Conservation (phyloP, 1,284 basidiomycete species). For the Ceratobasidium sp. region DNA sequence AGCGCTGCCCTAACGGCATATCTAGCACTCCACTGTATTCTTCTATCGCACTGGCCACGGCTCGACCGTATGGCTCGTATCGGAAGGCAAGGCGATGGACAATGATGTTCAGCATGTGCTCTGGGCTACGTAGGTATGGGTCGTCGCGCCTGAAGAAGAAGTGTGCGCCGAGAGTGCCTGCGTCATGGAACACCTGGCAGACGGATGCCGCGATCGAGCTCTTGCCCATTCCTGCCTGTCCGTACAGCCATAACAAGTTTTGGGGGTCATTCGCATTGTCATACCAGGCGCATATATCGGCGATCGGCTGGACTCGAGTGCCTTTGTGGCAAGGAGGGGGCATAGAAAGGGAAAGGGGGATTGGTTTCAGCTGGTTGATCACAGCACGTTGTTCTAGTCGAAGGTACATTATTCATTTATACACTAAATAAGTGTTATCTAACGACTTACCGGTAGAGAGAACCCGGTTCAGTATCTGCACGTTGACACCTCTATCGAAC, state of each 20-base stretch:
- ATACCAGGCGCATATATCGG: constrained; percentile 44
- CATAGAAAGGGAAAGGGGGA: background rate
- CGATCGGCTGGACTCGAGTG: constrained; percentile 44
- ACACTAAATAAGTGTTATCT: too few species aligned
- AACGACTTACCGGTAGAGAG: too few species aligned
- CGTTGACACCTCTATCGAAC: background rate
- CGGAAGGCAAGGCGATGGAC: constrained; percentile 26
- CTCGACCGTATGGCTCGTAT: background rate
- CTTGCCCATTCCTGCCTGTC: constrained; percentile 49
- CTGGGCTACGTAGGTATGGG: constrained; percentile 9
- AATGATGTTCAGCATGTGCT: constrained; percentile 21
- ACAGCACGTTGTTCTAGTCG: background rate
- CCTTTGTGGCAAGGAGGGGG: constrained; percentile 9
- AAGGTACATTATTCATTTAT: too few species aligned
- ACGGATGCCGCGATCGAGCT: constrained; percentile 49
- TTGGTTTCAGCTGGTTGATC: background rate
- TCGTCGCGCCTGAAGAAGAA: constrained; percentile 51
- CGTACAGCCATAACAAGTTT: constrained; percentile 48
- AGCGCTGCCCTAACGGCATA: background rate
- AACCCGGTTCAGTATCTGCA: background rate
- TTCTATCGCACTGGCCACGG: background rate
- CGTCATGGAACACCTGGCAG: constrained; percentile 35
- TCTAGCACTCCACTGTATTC: background rate
- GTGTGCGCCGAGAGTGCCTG: constrained; percentile 49
- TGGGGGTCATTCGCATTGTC: background rate